Conservation (phyloP, 495 filamentous ascomycete genomes). For the Podospora fimiseda region DNA sequence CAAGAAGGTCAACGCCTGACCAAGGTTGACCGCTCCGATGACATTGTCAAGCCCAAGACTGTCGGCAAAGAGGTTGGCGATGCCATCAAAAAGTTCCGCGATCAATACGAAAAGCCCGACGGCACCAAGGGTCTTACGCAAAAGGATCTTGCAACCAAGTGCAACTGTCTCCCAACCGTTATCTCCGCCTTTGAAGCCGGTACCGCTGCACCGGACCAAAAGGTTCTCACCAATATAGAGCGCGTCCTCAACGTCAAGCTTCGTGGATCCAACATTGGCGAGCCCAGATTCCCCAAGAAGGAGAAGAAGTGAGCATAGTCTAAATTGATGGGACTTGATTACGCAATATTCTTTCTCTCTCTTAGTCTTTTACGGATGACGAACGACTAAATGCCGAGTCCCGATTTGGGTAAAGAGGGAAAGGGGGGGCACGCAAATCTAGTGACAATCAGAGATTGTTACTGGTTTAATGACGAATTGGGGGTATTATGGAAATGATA, state of each 20-base stretch:
- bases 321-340: not conserved
- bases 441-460: not conserved
- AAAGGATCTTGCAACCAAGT: slow-evolving; percentile 91
- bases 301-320: slow-evolving; percentile 33
- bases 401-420: not conserved
- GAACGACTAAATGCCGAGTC: not conserved
- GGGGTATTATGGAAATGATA: not conserved
- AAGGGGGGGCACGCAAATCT: not conserved
- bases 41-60: slow-evolving; percentile 94
- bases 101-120: slow-evolving; percentile 51
- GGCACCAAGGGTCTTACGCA: slow-evolving; percentile 72
- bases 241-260: slow-evolving; percentile 80
- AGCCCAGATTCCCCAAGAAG: slow-evolving; percentile 70
- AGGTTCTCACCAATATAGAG: slow-evolving; percentile 75
- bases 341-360: not conserved
- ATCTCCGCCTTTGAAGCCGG: slow-evolving; percentile 84
- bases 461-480: not conserved
- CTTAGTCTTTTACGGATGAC: not conserved
- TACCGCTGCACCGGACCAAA: slow-evolving; percentile 74
- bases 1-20: slow-evolving; percentile 89
- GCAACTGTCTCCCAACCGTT: slow-evolving; percentile 75
- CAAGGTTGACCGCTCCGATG: slow-evolving; percentile 96
- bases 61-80: slow-evolving; percentile 72
- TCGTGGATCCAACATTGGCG: slow-evolving; percentile 68
- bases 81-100: slow-evolving; percentile 68